A percentile compares a stretch with the other conserved stretches of the same genome.
phyloP scores from a whole-genome alignment of 192 early-diverging fungal genomes.

The Backusella australiensis region DNA sequence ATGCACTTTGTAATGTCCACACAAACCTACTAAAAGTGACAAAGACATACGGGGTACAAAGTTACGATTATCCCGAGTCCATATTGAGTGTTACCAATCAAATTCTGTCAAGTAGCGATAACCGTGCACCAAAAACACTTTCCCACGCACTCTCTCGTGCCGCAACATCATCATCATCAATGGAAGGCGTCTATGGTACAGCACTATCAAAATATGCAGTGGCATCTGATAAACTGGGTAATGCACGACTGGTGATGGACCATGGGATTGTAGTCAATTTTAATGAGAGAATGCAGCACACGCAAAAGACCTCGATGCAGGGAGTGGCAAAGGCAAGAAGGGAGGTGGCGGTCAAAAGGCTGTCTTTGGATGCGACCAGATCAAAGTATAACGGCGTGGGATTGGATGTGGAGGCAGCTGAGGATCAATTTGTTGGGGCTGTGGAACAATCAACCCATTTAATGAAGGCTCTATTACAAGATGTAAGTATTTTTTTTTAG shows the following conservation, averaged over 20 bases:
- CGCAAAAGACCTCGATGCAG: conserved; percentile 65
- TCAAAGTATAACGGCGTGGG: conserved; percentile 66
- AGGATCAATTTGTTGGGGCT: conserved; percentile 90
- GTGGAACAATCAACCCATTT: conserved; percentile 89
- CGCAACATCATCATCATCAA: conserved; percentile 5
- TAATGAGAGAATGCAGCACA: conserved; percentile 61
- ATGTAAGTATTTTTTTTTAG: conserved; percentile 12
- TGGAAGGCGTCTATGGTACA: conserved; percentile 68
- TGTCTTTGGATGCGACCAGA: conserved; percentile 83
- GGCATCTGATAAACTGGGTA: conserved; percentile 81
- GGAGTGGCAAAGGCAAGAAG: conserved; percentile 82
- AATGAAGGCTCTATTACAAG: conserved; percentile 88
- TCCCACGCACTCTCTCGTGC: not conserved
- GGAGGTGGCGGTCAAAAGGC: conserved; percentile 70
- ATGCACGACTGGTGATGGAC: conserved; percentile 70
- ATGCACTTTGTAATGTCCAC: conserved; percentile 63
- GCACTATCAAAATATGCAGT: conserved; percentile 81
- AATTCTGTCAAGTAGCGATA: conserved; percentile 41
- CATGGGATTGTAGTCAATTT: conserved; percentile 66
- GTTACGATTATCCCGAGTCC: conserved; percentile 73
- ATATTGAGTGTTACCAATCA: conserved; percentile 58
- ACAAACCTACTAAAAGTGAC: conserved; percentile 64
- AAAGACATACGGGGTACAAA: conserved; percentile 63
- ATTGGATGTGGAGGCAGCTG: conserved; percentile 76
- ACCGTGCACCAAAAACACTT: conserved; percentile 1